phyloP scores from a whole-genome alignment of 257 asterid genomes.

The Ophiorrhiza pumila region DNA sequence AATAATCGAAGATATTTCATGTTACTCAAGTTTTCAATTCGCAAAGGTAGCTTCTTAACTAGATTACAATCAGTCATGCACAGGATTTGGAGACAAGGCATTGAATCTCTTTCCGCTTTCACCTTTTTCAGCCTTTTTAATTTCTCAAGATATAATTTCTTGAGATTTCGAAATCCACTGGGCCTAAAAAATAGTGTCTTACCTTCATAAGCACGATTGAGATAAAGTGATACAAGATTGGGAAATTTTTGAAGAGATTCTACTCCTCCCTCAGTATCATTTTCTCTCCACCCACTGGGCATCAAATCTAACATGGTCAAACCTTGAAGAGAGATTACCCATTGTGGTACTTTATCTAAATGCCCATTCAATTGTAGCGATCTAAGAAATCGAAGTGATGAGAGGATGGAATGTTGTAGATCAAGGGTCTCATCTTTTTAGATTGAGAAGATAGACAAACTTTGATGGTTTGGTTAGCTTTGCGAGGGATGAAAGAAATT shows the following conservation, averaged over 20 bases:
- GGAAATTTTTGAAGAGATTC: conserved; percentile 17
- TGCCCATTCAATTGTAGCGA: neutral
- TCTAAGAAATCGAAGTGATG: conserved; percentile 1
- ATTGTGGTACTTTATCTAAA: conserved; percentile 14
- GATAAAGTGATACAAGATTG: neutral
- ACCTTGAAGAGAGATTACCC: conserved; percentile 19
- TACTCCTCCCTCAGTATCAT: neutral
- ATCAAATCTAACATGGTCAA: neutral
- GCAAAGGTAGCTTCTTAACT: conserved; percentile 14
- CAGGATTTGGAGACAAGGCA: conserved; percentile 15
- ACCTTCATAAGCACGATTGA: conserved; percentile 10
- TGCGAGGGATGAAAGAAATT: neutral
- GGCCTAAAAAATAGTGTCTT: conserved; percentile 10
- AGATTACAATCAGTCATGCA: neutral
- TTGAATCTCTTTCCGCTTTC: conserved; percentile 12
- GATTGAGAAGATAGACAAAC: neutral
- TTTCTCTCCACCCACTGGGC: conserved; percentile 1
- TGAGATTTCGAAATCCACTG: conserved; percentile 17
- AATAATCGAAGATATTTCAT: neutral
- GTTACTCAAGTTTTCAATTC: conserved; percentile 11
- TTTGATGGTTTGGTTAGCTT: conserved; percentile 9
- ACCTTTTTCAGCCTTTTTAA: conserved; percentile 14
- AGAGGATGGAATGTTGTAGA: neutral
- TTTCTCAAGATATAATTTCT: neutral
- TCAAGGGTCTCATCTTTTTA: conserved; percentile 7